Evolutionary conservation across 306 rosid species (phyloP).

Genomic region (Glycine soja): DNA sequence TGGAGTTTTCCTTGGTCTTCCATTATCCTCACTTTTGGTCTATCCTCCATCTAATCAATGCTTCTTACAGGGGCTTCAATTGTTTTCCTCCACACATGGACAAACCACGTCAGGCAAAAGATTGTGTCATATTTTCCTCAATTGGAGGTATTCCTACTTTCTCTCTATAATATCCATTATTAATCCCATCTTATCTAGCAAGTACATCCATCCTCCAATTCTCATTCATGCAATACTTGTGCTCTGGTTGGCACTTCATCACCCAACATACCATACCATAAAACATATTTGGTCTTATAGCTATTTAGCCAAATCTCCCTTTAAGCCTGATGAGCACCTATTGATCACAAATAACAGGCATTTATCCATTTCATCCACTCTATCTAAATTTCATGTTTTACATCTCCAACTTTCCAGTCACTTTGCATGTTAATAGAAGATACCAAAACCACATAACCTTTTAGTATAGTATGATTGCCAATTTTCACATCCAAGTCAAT

Average conservation of each 20-base stretch:
- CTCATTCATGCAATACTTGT: neutral
- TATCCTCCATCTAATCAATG: neutral
- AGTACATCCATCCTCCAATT: neutral
- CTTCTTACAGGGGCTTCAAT: neutral
- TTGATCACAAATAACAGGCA: neutral
- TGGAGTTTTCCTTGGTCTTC: neutral
- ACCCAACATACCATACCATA: neutral
- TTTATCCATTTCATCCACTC: constrained; percentile 8
- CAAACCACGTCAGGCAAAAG: neutral
- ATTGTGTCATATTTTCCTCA: neutral
- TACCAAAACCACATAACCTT: neutral
- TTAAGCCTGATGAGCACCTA: neutral
- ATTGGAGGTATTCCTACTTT: neutral
- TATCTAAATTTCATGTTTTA: neutral
- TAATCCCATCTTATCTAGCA: neutral
- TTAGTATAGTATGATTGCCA: neutral
- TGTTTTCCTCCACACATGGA: neutral
- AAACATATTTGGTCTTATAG: neutral
- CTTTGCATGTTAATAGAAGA: constrained; percentile 18
- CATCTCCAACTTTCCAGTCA: neutral
- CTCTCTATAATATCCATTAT: neutral
- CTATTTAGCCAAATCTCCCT: neutral
- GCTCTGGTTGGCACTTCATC: constrained; percentile 3
- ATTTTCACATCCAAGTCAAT: neutral
- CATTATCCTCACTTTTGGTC: neutral